phyloP scores from a whole-genome alignment of 1,284 basidiomycete genomes.

The Pseudozyma hubeiensis region DNA sequence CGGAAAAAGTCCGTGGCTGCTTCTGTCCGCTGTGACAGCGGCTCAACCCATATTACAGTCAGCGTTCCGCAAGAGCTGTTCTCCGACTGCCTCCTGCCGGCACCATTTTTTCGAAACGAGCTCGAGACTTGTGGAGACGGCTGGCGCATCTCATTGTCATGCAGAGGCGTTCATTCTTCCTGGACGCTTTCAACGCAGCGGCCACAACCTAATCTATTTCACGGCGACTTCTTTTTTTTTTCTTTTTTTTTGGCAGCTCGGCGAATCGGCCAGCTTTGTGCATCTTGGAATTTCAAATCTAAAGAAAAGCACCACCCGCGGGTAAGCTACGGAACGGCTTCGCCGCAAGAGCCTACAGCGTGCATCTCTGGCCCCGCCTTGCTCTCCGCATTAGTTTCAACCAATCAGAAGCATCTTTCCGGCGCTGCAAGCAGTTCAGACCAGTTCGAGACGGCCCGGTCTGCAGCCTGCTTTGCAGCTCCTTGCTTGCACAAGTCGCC shows the following conservation, averaged over 20 bases:
- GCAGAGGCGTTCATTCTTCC: too few species aligned
- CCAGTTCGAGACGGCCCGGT: neutral
- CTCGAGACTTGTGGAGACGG: too few species aligned
- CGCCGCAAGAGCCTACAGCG: neutral
- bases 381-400: conserved; percentile 7
- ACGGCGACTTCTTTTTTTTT: conserved; percentile 1
- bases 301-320: conserved; percentile 2
- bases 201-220: neutral
- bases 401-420: neutral
- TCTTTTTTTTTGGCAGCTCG: neutral
- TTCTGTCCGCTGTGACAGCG: too few species aligned
- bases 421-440: conserved; percentile 2
- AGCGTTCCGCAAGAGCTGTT: too few species aligned
- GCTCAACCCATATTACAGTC: too few species aligned
- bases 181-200: too few species aligned
- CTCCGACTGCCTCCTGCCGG: too few species aligned
- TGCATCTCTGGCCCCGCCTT: neutral
- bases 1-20: too few species aligned
- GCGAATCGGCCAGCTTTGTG: conserved; percentile 9
- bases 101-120: too few species aligned
- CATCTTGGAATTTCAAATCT: conserved; percentile 6
- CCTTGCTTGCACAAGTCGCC: too few species aligned
- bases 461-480: too few species aligned
- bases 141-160: too few species aligned
- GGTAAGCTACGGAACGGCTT: neutral